Percentiles rank a stretch among this genome's conserved stretches.
phyloP scores from a whole-genome alignment of 805 yeast species.

The Saturnispora sekii region DNA sequence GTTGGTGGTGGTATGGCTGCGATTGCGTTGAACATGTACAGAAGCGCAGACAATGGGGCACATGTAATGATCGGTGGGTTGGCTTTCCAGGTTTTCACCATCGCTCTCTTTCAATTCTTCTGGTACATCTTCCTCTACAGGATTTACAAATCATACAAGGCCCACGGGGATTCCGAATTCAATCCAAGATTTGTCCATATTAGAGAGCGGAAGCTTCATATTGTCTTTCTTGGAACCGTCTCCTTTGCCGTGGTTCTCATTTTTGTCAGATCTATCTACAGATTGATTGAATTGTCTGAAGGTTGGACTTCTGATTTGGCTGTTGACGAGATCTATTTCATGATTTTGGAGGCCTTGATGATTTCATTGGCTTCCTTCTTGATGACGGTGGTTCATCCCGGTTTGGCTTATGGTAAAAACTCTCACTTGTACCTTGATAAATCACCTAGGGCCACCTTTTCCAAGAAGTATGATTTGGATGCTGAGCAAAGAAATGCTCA shows the following conservation, averaged over 20 bases:
- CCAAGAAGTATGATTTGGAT: slow-evolving; percentile 1
- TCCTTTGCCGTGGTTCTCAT: slow-evolving; percentile 42
- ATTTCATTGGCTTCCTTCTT: slow-evolving; percentile 36
- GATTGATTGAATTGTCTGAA: slow-evolving; percentile 57
- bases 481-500: background rate
- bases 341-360: slow-evolving; percentile 54
- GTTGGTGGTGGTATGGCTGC: slow-evolving; percentile 72
- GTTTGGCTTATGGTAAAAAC: slow-evolving; percentile 36
- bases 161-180: slow-evolving; percentile 27
- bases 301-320: slow-evolving; percentile 64
- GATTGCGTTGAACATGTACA: slow-evolving; percentile 25
- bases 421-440: slow-evolving; percentile 16
- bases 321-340: slow-evolving; percentile 44
- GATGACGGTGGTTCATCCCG: slow-evolving; percentile 54
- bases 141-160: slow-evolving; percentile 23
- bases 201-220: slow-evolving; percentile 30
- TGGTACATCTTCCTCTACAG: slow-evolving; percentile 38
- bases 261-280: slow-evolving; percentile 55
- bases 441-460: slow-evolving; percentile 7
- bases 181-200: slow-evolving; percentile 28
- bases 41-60: slow-evolving; percentile 38
- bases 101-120: slow-evolving; percentile 48
- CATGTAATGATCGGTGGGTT: slow-evolving; percentile 71
- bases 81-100: slow-evolving; percentile 63
- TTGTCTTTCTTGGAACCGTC: slow-evolving; percentile 35